A percentile compares a stretch with the other conserved stretches of the same genome.
phyloP scores from a whole-genome alignment of 768 basidiomycete species.

The Lactifluus piperatus region DNA sequence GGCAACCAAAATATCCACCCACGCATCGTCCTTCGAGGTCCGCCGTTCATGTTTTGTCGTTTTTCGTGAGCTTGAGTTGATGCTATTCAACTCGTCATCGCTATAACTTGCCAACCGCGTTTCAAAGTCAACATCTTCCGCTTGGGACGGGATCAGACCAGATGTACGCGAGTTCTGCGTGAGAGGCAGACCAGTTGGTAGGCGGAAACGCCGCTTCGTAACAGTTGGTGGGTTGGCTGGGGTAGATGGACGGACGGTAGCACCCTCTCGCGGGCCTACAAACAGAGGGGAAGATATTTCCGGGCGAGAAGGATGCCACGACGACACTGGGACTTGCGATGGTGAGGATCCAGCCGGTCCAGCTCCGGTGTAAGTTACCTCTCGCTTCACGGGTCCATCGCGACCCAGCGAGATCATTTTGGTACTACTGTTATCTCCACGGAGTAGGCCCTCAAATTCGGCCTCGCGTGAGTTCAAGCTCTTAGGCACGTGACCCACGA shows the following conservation, averaged over 20 bases:
- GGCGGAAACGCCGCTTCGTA: conserved; percentile 48
- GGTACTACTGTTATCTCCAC: conserved; percentile 38
- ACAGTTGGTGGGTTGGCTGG: conserved; percentile 27
- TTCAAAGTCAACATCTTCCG: conserved; percentile 87
- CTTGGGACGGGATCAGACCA: too few species aligned
- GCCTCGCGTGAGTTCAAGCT: conserved; percentile 45
- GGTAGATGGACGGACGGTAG: conserved; percentile 20
- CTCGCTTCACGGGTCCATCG: conserved; percentile 19
- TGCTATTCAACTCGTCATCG: conserved; percentile 31
- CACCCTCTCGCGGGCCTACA: not conserved
- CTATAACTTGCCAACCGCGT: conserved; percentile 63
- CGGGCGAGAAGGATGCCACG: not conserved
- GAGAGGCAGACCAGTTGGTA: conserved; percentile 43
- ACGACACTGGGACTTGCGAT: not conserved
- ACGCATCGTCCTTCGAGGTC: too few species aligned
- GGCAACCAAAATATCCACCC: too few species aligned
- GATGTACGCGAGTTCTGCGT: too few species aligned
- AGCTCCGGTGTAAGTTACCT: not conserved
- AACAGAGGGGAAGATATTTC: not conserved
- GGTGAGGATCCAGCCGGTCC: not conserved
- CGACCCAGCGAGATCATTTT: conserved; percentile 31
- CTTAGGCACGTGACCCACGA: conserved; percentile 47
- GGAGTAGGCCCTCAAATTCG: conserved; percentile 72
- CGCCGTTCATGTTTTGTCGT: conserved; percentile 35
- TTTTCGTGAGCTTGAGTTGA: conserved; percentile 4